A percentile compares a stretch with the other conserved stretches of the same genome.
Evolutionary conservation across 371 early-diverging fungal genomes (phyloP).

Genomic region (Mucor saturninus): DNA sequence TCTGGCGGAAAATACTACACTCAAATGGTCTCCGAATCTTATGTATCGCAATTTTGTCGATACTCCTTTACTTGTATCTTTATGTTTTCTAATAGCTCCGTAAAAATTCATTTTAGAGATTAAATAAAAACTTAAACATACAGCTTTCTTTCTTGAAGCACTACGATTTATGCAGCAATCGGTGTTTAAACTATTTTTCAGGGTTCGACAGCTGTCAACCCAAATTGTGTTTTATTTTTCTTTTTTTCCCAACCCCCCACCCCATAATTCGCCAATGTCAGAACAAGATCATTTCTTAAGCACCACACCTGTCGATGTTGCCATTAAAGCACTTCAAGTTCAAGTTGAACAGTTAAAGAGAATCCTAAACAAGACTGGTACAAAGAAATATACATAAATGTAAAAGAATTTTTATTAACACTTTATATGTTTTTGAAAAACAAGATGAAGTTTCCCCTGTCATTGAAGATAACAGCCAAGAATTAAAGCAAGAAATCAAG

Average conservation of each 20-base stretch:
- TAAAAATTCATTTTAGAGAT: too few species aligned
- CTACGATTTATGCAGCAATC: too few species aligned
- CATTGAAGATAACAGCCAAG: conserved; percentile 12
- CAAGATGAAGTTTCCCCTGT: background rate
- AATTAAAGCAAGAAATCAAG: conserved; percentile 28
- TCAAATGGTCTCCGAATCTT: too few species aligned
- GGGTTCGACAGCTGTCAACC: too few species aligned
- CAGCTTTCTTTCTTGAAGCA: too few species aligned
- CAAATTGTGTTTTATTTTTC: too few species aligned
- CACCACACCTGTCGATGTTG: conserved; percentile 40
- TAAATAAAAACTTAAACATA: too few species aligned
- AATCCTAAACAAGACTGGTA: conserved; percentile 23
- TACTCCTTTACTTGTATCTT: too few species aligned
- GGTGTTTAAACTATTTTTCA: too few species aligned
- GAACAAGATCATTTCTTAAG: conserved; percentile 16
- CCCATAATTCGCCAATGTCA: conserved; percentile 8
- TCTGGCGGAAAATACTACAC: too few species aligned
- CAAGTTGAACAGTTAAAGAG: conserved; percentile 42
- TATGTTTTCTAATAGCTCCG: too few species aligned
- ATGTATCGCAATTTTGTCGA: too few species aligned
- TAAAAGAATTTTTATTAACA: background rate
- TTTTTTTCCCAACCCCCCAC: background rate
- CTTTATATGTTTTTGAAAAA: background rate
- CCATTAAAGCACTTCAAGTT: conserved; percentile 36
- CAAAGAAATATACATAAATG: background rate